These are phyloP conservation scores for Hordeum marinum DNA, from an alignment of 176 grass and related monocot genomes.

Conservation along the genomic window DNA sequence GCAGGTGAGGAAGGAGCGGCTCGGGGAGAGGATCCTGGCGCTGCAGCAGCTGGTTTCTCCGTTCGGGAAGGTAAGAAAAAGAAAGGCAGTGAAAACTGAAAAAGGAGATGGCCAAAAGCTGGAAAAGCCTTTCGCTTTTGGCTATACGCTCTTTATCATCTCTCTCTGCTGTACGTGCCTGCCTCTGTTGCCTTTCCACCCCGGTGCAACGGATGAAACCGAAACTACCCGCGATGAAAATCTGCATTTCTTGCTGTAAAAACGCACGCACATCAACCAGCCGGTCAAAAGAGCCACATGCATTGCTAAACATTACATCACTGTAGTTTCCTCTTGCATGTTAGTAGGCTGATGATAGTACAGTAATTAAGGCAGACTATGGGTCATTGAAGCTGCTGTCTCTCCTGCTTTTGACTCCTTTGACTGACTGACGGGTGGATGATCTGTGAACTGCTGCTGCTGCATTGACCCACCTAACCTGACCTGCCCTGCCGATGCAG, in stretches of 20 bases:
- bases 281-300: no score
- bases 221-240: background rate
- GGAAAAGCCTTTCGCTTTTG: slow-evolving; percentile 10
- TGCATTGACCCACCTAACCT: slow-evolving; percentile 9
- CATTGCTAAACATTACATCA: background rate
- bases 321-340: background rate
- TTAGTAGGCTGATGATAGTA: background rate
- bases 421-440: slow-evolving; percentile 41
- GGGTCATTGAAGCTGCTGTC: background rate
- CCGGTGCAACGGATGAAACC: background rate
- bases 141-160: slow-evolving; percentile 24
- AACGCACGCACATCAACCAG: no score
- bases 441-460: background rate
- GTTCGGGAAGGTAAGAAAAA: slow-evolving; percentile 58
- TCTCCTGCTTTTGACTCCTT: slow-evolving; percentile 7
- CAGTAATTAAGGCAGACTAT: background rate
- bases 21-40: slow-evolving; percentile 75
- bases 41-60: slow-evolving; percentile 84
- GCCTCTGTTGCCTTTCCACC: background rate
- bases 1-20: slow-evolving; percentile 59
- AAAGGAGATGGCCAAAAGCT: background rate
- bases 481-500: slow-evolving; percentile 17
- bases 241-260: background rate
- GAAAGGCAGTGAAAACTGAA: background rate
- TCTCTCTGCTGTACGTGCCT: slow-evolving; percentile 7